These are phyloP conservation scores for Allium sativum DNA, from an alignment of 106 monocot species.

Conservation along the genomic window DNA sequence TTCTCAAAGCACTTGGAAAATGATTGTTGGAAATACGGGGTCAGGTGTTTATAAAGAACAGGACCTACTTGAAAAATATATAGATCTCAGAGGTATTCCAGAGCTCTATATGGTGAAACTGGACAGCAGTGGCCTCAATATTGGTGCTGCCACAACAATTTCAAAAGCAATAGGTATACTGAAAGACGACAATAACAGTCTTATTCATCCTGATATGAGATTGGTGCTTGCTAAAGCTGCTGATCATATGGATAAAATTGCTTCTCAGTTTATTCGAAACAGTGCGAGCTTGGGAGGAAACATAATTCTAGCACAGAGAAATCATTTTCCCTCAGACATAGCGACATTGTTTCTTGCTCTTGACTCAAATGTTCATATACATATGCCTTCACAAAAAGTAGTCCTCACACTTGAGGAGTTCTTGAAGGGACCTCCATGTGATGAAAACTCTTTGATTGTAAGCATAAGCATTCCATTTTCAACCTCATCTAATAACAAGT, in stretches of 20 bases:
- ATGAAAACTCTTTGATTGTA: constrained; percentile 35
- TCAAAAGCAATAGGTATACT: constrained; percentile 49
- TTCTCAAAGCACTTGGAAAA: constrained; percentile 16
- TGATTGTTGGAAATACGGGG: constrained; percentile 62
- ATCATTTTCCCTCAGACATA: constrained; percentile 71
- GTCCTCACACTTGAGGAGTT: constrained; percentile 48
- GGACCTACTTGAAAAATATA: constrained; percentile 36
- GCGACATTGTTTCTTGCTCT: constrained; percentile 73
- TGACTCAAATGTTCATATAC: constrained; percentile 35
- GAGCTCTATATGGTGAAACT: constrained; percentile 39
- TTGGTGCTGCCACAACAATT: constrained; percentile 71
- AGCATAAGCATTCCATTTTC: constrained; percentile 55
- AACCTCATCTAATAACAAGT: constrained; percentile 6
- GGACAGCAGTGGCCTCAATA: constrained; percentile 26
- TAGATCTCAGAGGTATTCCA: constrained; percentile 54
- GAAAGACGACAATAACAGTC: constrained; percentile 15
- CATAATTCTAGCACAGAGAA: constrained; percentile 67
- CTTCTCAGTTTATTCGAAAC: constrained; percentile 64
- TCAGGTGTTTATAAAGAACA: constrained; percentile 59
- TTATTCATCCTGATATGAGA: not conserved
- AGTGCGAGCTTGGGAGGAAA: constrained; percentile 84
- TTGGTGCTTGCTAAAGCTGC: constrained; percentile 51
- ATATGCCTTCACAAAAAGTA: constrained; percentile 21
- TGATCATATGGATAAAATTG: constrained; percentile 66
- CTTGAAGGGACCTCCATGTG: constrained; percentile 31